Conservation (phyloP, 176 grass and related monocot genomes). For the Avena insularis region DNA sequence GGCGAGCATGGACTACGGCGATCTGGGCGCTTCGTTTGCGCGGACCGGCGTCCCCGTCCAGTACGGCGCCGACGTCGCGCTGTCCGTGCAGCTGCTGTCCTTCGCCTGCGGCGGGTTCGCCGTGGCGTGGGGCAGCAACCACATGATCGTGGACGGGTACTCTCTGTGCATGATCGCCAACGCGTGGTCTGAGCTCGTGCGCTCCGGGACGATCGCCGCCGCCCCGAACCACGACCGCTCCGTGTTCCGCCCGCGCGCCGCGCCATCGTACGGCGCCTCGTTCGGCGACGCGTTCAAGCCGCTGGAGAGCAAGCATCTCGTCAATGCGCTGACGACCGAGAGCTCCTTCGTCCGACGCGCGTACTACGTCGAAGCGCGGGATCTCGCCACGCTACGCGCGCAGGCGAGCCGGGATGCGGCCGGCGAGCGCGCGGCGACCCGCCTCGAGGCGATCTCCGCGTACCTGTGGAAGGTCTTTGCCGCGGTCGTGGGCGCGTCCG, state of each 20-base stretch:
- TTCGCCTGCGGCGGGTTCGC: conserved; percentile 62
- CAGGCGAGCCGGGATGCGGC: neutral
- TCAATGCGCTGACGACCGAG: conserved; percentile 37
- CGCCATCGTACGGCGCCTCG: conserved; percentile 11
- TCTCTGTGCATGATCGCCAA: conserved; percentile 30
- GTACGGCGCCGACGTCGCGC: conserved; percentile 23
- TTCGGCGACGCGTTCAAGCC: conserved; percentile 34
- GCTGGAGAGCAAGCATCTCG: neutral
- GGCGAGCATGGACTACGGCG: conserved; percentile 9
- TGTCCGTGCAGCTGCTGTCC: conserved; percentile 54
- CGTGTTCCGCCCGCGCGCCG: conserved; percentile 40
- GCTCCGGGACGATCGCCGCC: conserved; percentile 18
- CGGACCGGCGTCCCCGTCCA: conserved; percentile 23
- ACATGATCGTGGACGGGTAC: conserved; percentile 50
- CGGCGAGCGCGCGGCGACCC: neutral
- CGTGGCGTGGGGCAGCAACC: conserved; percentile 55
- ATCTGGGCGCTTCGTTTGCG: neutral
- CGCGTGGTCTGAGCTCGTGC: conserved; percentile 40
- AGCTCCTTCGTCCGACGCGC: neutral
- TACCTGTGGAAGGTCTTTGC: neutral
- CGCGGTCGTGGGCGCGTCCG: neutral
- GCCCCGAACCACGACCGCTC: conserved; percentile 50
- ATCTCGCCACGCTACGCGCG: neutral
- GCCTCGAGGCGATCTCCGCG: neutral
- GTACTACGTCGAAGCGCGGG: neutral